Conservation (phyloP, 2,329 filamentous ascomycete species). For the Plectosphaerella cucumerina region DNA sequence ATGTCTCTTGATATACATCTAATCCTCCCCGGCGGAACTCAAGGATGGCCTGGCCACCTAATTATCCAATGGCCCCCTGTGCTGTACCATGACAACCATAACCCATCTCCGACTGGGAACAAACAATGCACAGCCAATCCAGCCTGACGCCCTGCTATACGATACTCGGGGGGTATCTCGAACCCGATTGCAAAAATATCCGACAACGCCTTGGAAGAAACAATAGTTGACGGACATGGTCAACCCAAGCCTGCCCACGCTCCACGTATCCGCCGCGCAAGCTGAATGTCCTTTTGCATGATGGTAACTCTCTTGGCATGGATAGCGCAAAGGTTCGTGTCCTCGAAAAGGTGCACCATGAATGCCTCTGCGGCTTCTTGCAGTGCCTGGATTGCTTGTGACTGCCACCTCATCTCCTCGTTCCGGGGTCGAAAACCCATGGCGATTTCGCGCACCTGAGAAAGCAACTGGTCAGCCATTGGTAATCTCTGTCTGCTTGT, state of each 20-base stretch:
- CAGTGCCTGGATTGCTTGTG: conserved; percentile 85
- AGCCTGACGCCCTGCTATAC: no score
- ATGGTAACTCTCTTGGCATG: conserved; percentile 96
- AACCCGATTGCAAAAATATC: no score
- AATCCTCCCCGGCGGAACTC: no score
- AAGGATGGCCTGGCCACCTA: no score
- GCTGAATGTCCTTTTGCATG: conserved; percentile 96
- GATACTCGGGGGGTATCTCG: no score
- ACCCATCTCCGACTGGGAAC: no score
- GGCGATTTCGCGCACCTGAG: conserved; percentile 67
- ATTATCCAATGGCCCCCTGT: no score
- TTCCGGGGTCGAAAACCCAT: conserved; percentile 57
- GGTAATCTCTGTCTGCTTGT: not conserved
- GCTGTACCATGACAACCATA: no score
- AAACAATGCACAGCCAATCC: no score
- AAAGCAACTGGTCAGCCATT: conserved; percentile 9
- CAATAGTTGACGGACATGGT: conserved; percentile 7
- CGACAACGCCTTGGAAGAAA: no score
- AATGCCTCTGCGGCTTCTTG: conserved; percentile 97
- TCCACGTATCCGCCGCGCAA: conserved; percentile 76
- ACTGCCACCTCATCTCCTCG: conserved; percentile 87
- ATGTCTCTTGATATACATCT: no score
- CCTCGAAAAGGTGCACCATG: conserved; percentile 92
- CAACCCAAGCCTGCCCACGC: conserved; percentile 68
- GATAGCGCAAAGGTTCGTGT: conserved; percentile 92